Evolutionary conservation across 148 eudicot species (phyloP).

Genomic region (Hydrangea macrophylla): DNA sequence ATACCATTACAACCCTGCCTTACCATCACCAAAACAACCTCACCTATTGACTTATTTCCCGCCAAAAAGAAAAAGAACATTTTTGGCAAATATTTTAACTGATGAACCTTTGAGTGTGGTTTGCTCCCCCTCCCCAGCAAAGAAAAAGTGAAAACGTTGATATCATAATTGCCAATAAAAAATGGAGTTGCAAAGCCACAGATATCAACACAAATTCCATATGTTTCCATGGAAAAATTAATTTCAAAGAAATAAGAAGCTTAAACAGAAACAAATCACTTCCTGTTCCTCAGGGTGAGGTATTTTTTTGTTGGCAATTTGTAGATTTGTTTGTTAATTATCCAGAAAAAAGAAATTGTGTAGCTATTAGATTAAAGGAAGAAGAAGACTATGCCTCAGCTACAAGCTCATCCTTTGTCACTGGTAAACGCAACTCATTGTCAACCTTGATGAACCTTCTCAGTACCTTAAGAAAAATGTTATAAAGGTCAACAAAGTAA

Average conservation of each 20-base stretch:
- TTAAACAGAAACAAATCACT: too few species aligned
- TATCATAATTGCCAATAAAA: background rate
- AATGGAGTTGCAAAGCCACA: background rate
- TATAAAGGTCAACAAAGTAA: background rate
- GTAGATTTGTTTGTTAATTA: too few species aligned
- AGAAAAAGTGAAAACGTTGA: background rate
- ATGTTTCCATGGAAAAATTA: background rate
- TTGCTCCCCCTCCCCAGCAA: background rate
- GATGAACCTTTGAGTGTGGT: background rate
- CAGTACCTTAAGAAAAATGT: constrained; percentile 42
- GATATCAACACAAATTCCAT: background rate
- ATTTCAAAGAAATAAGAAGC: background rate
- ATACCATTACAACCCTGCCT: background rate
- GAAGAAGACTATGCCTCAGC: constrained; percentile 69
- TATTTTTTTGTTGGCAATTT: too few species aligned
- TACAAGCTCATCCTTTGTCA: constrained; percentile 75
- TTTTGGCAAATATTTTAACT: background rate
- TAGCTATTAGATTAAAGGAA: too few species aligned
- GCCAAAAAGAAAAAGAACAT: background rate
- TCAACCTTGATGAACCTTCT: constrained; percentile 64
- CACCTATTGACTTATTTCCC: background rate
- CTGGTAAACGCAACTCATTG: constrained; percentile 75
- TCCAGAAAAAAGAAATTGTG: too few species aligned
- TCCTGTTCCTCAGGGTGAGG: too few species aligned
- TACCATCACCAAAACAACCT: background rate